Conservation (phyloP, 345 rosid species). For the Dimocarpus longan region DNA sequence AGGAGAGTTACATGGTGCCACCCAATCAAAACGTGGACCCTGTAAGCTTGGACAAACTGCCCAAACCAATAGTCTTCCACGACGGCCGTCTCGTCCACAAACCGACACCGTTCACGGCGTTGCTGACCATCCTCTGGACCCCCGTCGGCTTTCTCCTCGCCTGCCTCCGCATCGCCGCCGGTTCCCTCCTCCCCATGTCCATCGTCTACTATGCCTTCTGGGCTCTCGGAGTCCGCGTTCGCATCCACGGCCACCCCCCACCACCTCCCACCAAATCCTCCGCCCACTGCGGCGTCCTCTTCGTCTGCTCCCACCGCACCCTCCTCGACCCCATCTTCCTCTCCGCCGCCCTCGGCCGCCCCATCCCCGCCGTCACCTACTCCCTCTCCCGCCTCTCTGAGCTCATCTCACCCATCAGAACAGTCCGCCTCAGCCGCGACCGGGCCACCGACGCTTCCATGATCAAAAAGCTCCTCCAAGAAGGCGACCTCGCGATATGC, state of each 20-base stretch:
- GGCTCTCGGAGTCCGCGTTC: conserved; percentile 66
- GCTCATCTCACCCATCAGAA: conserved; percentile 77
- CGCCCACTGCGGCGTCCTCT: conserved; percentile 36
- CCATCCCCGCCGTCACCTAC: conserved; percentile 77
- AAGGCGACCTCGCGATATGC: conserved; percentile 77
- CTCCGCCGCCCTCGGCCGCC: conserved; percentile 71
- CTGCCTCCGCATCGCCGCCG: conserved; percentile 54
- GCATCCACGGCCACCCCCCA: conserved; percentile 68
- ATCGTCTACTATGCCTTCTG: conserved; percentile 58
- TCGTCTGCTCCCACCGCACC: conserved; percentile 72
- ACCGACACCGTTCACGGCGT: conserved; percentile 66
- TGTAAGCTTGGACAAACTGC: conserved; percentile 40
- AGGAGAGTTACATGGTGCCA: conserved; percentile 51
- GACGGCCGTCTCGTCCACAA: conserved; percentile 77
- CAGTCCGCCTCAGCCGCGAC: conserved; percentile 66
- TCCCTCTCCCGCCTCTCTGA: conserved; percentile 76
- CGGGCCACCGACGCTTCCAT: conserved; percentile 61
- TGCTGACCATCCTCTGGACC: conserved; percentile 63
- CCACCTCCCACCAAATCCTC: conserved; percentile 38
- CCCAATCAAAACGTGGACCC: conserved; percentile 30
- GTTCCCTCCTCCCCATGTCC: conserved; percentile 64
- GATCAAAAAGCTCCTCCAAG: conserved; percentile 60
- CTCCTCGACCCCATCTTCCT: conserved; percentile 78
- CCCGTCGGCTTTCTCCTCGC: conserved; percentile 74
- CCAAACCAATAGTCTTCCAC: conserved; percentile 74